Conservation (phyloP, 2,329 filamentous ascomycete genomes). For the Alternaria novae-zelandiae region DNA sequence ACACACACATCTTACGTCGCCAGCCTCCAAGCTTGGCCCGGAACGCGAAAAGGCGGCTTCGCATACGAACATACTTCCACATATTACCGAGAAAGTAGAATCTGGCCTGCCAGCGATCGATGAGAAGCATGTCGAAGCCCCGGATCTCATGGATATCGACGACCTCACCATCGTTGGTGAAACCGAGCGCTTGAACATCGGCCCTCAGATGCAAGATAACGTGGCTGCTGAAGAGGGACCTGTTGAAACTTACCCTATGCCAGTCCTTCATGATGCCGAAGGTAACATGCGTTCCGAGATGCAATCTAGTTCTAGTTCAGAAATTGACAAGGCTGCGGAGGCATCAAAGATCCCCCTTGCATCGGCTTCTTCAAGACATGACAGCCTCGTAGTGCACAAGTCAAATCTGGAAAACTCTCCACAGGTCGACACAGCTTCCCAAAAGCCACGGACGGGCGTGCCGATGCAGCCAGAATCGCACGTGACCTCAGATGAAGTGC, state of each 20-base stretch:
- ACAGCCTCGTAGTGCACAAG: background rate
- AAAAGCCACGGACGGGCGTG: background rate
- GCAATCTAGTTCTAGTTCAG: background rate
- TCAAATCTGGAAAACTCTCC: background rate
- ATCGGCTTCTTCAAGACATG: background rate
- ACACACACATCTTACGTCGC: background rate
- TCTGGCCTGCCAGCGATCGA: too few species aligned
- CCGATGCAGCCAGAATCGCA: background rate
- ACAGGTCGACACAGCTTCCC: background rate
- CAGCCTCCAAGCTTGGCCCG: background rate
- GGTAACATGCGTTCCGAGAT: background rate
- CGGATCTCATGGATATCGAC: background rate
- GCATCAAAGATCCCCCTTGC: too few species aligned
- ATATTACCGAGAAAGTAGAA: background rate
- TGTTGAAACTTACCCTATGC: background rate
- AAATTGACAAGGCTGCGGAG: background rate
- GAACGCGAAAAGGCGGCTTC: background rate
- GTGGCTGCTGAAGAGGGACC: background rate
- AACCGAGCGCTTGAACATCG: background rate
- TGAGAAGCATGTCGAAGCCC: background rate
- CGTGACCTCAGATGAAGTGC: background rate
- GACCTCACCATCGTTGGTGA: background rate
- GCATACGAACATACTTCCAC: background rate
- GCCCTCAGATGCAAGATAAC: background rate
- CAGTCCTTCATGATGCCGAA: background rate